phyloP scores from a whole-genome alignment of 352 stramenopile species.

The Blastocystis sp. region DNA sequence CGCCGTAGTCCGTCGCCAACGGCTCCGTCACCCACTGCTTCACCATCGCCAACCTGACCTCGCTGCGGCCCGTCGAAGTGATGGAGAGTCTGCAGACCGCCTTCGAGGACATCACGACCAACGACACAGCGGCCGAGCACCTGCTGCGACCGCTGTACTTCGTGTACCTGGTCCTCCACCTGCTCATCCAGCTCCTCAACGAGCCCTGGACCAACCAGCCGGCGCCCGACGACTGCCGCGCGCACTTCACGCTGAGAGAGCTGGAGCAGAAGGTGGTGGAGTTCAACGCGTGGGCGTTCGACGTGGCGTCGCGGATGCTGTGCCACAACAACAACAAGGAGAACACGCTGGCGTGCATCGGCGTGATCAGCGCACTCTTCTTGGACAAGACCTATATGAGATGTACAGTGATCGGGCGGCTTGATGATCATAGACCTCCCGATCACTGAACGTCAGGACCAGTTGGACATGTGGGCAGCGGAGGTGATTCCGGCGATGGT shows the following conservation, averaged over 20 bases:
- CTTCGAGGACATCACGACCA: background rate
- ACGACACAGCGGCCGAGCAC: conserved; percentile 4
- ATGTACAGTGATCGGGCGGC: background rate
- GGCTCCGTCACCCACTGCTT: too few relatives aligned
- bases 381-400: background rate
- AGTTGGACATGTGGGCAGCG: conserved; percentile 28
- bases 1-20: background rate
- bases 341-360: background rate
- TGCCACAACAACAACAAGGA: background rate
- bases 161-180: background rate
- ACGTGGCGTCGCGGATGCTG: background rate
- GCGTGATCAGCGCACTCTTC: background rate
- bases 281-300: background rate
- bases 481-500: conserved; percentile 39
- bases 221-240: background rate
- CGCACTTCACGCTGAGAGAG: background rate
- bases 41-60: background rate
- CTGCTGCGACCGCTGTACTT: background rate
- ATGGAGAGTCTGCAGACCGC: background rate
- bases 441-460: conserved; percentile 27
- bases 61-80: conserved; percentile 14
- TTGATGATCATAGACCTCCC: conserved; percentile 13
- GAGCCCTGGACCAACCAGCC: background rate
- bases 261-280: background rate
- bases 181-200: background rate